Evolutionary conservation across 805 yeast species (phyloP).

Genomic region (Nakazawaea molendinolei): DNA sequence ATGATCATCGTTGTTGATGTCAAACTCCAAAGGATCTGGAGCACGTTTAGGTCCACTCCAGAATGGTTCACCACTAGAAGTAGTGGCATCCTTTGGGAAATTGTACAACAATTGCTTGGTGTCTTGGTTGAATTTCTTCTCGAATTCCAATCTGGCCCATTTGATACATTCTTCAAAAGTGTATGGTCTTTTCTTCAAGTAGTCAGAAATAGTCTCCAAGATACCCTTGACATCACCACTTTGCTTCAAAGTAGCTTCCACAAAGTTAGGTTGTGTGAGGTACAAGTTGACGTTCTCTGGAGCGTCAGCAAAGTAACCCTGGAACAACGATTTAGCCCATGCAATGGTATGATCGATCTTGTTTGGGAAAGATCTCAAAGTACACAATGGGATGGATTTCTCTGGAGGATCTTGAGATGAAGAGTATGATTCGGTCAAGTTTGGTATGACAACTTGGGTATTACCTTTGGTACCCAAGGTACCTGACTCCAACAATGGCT

Average conservation of each 20-base stretch:
- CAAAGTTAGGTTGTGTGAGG: slow-evolving; percentile 85
- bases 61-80: slow-evolving; percentile 86
- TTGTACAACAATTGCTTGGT: slow-evolving; percentile 86
- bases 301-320: slow-evolving; percentile 84
- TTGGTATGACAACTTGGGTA: slow-evolving; percentile 93
- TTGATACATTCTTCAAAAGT: slow-evolving; percentile 88
- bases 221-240: slow-evolving; percentile 87
- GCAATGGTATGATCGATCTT: slow-evolving; percentile 99
- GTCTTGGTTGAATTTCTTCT: slow-evolving; percentile 76
- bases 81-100: slow-evolving; percentile 90
- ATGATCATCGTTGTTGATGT: slow-evolving; percentile 70
- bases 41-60: slow-evolving; percentile 99
- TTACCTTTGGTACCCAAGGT: slow-evolving; percentile 98
- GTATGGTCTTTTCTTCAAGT: slow-evolving; percentile 77
- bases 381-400: slow-evolving; percentile 94
- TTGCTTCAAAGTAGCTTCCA: slow-evolving; percentile 86
- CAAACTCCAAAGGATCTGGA: slow-evolving; percentile 79
- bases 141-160: slow-evolving; percentile 93
- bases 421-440: slow-evolving; percentile 90
- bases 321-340: slow-evolving; percentile 95
- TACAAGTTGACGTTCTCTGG: slow-evolving; percentile 91
- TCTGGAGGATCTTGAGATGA: slow-evolving; percentile 99
- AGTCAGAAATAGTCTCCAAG: slow-evolving; percentile 69
- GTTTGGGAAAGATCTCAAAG: slow-evolving; percentile 94
- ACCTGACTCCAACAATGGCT: slow-evolving; percentile 91